These are phyloP conservation scores for Yamadazyma epiphylla DNA, from an alignment of 1,139 yeast species.

Conservation along the genomic window DNA sequence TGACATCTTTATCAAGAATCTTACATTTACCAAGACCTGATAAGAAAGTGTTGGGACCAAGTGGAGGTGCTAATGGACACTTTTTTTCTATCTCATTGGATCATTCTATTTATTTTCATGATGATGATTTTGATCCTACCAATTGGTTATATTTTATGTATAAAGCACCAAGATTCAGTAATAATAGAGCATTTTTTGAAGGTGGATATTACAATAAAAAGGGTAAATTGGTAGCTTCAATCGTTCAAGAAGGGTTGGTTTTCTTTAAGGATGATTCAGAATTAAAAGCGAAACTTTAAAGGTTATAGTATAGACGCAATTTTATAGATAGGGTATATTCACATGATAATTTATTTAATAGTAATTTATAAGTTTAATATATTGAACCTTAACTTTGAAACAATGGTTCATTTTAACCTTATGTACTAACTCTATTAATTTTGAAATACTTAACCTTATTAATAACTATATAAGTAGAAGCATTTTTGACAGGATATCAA, in stretches of 20 bases:
- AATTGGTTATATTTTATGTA: conserved; percentile 36
- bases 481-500: neutral
- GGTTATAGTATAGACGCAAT: too few species aligned
- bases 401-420: too few species aligned
- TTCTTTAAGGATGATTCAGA: conserved; percentile 29
- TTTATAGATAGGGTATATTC: neutral
- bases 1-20: conserved; percentile 26
- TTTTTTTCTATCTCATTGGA: conserved; percentile 41
- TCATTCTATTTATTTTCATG: conserved; percentile 41
- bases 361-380: neutral
- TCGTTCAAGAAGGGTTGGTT: conserved; percentile 42
- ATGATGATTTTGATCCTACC: conserved; percentile 39
- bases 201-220: conserved; percentile 32
- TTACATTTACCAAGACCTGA: conserved; percentile 22
- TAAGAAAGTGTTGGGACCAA: conserved; percentile 13
- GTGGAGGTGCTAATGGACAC: conserved; percentile 17
- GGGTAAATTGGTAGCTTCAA: conserved; percentile 36
- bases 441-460: too few species aligned
- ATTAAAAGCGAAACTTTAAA: conserved; percentile 26
- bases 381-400: neutral
- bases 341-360: neutral
- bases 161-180: conserved; percentile 32
- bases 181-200: conserved; percentile 35
- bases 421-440: too few species aligned
- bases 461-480: neutral